Conservation (phyloP, 139 green algal species). For the Chlamydomonas sp. region DNA sequence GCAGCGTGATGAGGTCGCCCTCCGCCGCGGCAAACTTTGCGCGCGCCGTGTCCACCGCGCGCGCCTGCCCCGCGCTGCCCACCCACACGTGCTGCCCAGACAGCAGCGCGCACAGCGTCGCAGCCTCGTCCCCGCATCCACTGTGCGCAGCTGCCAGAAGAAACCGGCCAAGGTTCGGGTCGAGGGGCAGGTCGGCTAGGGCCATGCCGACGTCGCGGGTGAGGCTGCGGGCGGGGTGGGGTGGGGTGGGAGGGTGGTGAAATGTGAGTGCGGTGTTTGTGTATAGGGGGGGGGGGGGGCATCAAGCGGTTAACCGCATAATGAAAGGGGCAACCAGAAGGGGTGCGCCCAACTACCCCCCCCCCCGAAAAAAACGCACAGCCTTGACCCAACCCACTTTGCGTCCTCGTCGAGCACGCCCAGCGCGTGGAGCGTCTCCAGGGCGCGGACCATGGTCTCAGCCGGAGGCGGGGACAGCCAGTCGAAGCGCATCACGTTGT, state of each 20-base stretch:
- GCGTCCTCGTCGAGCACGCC: slow-evolving; percentile 74
- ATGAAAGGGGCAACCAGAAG: no score
- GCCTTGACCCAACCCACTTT: slow-evolving; percentile 31
- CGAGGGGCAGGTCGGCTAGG: slow-evolving; percentile 64
- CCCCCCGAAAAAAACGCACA: background rate
- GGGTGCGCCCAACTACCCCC: background rate
- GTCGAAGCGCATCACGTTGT: slow-evolving; percentile 86
- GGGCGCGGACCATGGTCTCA: slow-evolving; percentile 64
- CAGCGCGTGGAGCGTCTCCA: slow-evolving; percentile 87
- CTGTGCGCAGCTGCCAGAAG: slow-evolving; percentile 49
- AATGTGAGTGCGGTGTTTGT: background rate
- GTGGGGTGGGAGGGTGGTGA: background rate
- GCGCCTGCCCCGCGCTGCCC: slow-evolving; percentile 17
- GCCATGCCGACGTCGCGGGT: slow-evolving; percentile 46
- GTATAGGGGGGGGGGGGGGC: background rate
- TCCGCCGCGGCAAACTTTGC: slow-evolving; percentile 63
- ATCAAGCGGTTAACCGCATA: no score
- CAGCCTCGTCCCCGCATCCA: slow-evolving; percentile 31
- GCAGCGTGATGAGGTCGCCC: slow-evolving; percentile 61
- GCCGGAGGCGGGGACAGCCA: slow-evolving; percentile 84
- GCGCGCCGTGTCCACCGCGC: slow-evolving; percentile 31
- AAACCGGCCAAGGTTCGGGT: slow-evolving; percentile 48
- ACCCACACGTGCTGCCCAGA: slow-evolving; percentile 19
- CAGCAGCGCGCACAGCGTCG: slow-evolving; percentile 25
- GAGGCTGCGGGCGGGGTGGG: slow-evolving; percentile 36